Percentiles rank a stretch among this genome's conserved stretches.
These are phyloP conservation scores for Pharus latifolius DNA, from an alignment of 176 grass and related monocot genomes.

Conservation along the genomic window DNA sequence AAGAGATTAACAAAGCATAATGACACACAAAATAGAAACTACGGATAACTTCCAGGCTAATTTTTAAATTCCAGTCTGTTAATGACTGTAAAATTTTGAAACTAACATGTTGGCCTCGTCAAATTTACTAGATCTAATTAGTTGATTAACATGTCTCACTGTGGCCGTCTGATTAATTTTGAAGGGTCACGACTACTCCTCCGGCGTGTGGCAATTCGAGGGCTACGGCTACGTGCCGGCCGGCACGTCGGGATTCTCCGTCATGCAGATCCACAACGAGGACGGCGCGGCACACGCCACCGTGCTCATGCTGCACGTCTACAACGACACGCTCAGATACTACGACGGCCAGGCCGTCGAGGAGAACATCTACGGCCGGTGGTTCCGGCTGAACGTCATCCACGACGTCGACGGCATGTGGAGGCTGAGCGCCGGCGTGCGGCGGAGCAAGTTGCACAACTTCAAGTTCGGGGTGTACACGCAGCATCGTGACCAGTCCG, in stretches of 20 bases:
- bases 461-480: slow-evolving; percentile 29
- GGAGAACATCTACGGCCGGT: slow-evolving; percentile 12
- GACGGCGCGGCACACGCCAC: neutral
- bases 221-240: slow-evolving; percentile 22
- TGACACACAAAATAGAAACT: too few species aligned
- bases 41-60: too few species aligned
- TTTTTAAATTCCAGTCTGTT: too few species aligned
- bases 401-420: slow-evolving; percentile 18
- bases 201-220: slow-evolving; percentile 45
- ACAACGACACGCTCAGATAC: slow-evolving; percentile 2
- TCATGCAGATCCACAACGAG: slow-evolving; percentile 20
- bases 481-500: neutral
- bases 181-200: neutral
- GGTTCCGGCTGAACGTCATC: slow-evolving; percentile 35
- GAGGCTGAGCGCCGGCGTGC: neutral
- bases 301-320: slow-evolving; percentile 15
- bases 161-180: neutral
- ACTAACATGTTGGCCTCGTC: too few species aligned
- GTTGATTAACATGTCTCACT: too few species aligned
- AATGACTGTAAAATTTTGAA: too few species aligned
- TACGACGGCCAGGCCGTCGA: neutral
- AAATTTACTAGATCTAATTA: too few species aligned
- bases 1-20: too few species aligned
- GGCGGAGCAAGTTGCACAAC: neutral
- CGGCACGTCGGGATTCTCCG: slow-evolving; percentile 14